Base-by-base conservation (phyloP, 371 early-diverging fungal genomes). In the Thermomucor indicae-seudaticae region DNA sequence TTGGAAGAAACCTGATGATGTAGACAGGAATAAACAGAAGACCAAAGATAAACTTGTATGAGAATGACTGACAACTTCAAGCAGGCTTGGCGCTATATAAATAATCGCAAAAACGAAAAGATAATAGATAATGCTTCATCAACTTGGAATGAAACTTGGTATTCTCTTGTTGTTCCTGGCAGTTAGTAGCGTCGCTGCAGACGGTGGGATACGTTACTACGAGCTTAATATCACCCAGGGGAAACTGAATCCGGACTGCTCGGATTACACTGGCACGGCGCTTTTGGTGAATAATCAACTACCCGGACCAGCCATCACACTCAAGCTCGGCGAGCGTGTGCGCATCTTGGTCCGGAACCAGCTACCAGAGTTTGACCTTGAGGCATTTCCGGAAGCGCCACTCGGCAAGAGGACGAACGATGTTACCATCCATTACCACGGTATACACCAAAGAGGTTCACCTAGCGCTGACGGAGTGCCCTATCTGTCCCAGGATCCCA, bases 401-500 rank as follows among this genome's bases (percentile, higher is more conserved):
- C 32, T 32, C 17, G 58, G 63, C 38, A 58, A 51, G 12, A 47
- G 60, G 19, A 27, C 46, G 5, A 59, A 62, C 22, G 60, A 47
- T 25, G 41, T 74, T 1, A 53, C 70, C 2, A 56, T 77, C 14
- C 77, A 77, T 49, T 77, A 63, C 27, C 77, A 77, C 37, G 77
- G 77, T 19, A 64, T 77, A 16, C 64, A 64, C 0, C 73, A 77
- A 41, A 57, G 60, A 17, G 60, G 65, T 8, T 62, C 69, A n/a
- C 22, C 32, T 11, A 37, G 58, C 25, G 53, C 73, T 2, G 77
- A 77, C 40, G 90, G 90, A 5, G 84, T 81, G 0, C 83, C 85
- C 1, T 75, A 67, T 31, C 43, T 79, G 41, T 83, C 82, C 29
- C 81, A 84, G 43, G 58, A 72, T 28, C 79, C 84, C 1, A 81